A percentile compares a stretch with the other conserved stretches of the same genome.
Conservation (phyloP, 2,329 filamentous ascomycete genomes). For the Diaporthe caulivora region DNA sequence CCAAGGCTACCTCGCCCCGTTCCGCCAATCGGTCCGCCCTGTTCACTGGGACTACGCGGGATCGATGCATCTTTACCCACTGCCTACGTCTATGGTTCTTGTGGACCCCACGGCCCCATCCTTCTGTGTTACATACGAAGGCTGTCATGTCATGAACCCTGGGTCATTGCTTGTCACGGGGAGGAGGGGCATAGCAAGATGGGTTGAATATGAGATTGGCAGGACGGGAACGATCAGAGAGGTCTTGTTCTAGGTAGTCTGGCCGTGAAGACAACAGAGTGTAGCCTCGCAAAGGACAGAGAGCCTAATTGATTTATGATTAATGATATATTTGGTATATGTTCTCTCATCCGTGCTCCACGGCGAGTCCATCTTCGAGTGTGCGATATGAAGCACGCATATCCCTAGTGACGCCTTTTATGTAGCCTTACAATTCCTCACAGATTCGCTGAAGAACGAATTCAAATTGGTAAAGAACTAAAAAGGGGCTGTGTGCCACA, state of each 20-base stretch:
- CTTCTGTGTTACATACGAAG: constrained; percentile 92
- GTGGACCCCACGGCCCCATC: constrained; percentile 85
- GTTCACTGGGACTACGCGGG: constrained; percentile 90
- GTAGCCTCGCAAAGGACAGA: neutral
- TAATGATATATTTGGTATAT: constrained; percentile 10
- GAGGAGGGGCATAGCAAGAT: constrained; percentile 77
- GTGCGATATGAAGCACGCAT: neutral
- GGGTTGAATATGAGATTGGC: constrained; percentile 88
- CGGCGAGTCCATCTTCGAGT: neutral
- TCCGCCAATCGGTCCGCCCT: constrained; percentile 82
- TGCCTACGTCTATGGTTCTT: constrained; percentile 86
- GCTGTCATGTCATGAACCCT: constrained; percentile 96
- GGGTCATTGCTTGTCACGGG: constrained; percentile 80
- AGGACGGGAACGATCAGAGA: constrained; percentile 74
- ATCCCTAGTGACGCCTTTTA: too few species aligned
- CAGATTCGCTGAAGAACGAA: too few species aligned
- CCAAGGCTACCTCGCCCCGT: constrained; percentile 90
- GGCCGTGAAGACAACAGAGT: neutral
- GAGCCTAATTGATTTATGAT: neutral
- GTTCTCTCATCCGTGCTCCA: neutral
- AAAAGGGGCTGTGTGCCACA: too few species aligned
- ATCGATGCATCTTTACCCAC: constrained; percentile 84
- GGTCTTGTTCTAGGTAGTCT: constrained; percentile 62
- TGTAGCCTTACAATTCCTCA: neutral
- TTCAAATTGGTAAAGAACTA: too few species aligned